Base-by-base conservation (phyloP, 805 yeast genomes). In the Hanseniaspora occidentalis region DNA sequence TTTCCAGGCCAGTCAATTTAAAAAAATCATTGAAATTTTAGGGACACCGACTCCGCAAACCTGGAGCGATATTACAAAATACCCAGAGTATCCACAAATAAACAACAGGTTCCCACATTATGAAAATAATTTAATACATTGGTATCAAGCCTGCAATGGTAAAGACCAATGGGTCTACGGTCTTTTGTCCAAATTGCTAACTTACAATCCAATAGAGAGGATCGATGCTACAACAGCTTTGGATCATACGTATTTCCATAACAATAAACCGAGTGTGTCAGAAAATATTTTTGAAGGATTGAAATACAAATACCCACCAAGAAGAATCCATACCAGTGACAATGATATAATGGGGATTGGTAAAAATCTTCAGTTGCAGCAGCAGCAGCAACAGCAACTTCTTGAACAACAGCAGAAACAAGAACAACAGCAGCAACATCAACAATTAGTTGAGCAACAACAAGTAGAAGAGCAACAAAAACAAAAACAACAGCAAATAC, bases 1-100 rank as follows among this genome's bases (percentile, higher is more conserved):
- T 2, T 92, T 92, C 60, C 98, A 92, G 59, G 77, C 81, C 43
- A 88, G 84, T 55, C 99, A 92, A 62, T 70, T 89, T 55, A 81
- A 83, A 51, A 86, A 85, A 56, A 88, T 92, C 19, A 66, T 92
- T 21, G 97, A 92, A 58, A 79, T 92, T n/a, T 61, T 92, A 45
- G 99, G 99, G 0, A 76, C 94, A 0, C 99, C 99, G 0, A 73
- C 73, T 3, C 54, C 66, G 4, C 72, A 77, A n/a, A 69, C 65
- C 37, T 92, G 98, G 97, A 81, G 92, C 0, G 67, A 79, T 18
- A 59, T 92, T 29, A 66, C 69, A 33, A 77, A 76, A 46, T 88
- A 85, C 53, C 97, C 98, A 0, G 98, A 92, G 53, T 92, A 70
- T 56, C 70, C 65, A 16, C 69, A 78, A 24, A 68, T 85, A 42